Percentiles rank a stretch among this genome's conserved stretches.
Evolutionary conservation across 2,329 filamentous ascomycete genomes (phyloP).

Genomic region (Ascochyta clinopodiicola): DNA sequence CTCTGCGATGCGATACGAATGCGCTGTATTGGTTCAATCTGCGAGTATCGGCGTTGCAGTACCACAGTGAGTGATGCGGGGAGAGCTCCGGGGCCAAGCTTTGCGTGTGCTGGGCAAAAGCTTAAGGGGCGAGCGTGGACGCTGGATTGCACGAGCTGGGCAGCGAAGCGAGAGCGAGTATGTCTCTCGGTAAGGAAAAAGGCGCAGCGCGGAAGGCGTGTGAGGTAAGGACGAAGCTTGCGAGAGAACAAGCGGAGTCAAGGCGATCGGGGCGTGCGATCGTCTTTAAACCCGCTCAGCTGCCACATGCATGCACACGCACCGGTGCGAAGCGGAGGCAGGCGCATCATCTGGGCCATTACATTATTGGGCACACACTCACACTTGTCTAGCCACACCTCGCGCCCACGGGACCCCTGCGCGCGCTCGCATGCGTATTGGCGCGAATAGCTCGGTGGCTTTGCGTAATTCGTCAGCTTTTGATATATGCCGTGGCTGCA

Average conservation of each 20-base stretch:
- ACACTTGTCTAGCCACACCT: constrained; percentile 14
- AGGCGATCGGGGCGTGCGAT: not conserved
- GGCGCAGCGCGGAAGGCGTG: not conserved
- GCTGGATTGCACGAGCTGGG: not conserved
- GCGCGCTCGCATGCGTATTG: constrained; percentile 9
- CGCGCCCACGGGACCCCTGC: not conserved
- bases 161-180: too few relatives aligned
- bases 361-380: not conserved
- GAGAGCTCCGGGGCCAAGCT: constrained; percentile 5
- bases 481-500: not conserved
- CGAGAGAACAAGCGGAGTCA: not conserved
- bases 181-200: too few relatives aligned
- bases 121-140: not conserved
- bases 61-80: constrained; percentile 1
- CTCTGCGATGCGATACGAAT: not conserved
- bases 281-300: constrained; percentile 14
- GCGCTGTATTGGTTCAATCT: constrained; percentile 2
- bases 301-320: not conserved
- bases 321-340: constrained; percentile 2
- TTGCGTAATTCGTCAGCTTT: constrained; percentile 19
- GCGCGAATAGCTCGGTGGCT: constrained; percentile 10
- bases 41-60: not conserved
- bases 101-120: constrained; percentile 11
- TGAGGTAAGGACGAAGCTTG: not conserved
- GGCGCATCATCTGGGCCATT: constrained; percentile 11